Conservation (phyloP, 768 basidiomycete species). For the Dioszegia hungarica region DNA sequence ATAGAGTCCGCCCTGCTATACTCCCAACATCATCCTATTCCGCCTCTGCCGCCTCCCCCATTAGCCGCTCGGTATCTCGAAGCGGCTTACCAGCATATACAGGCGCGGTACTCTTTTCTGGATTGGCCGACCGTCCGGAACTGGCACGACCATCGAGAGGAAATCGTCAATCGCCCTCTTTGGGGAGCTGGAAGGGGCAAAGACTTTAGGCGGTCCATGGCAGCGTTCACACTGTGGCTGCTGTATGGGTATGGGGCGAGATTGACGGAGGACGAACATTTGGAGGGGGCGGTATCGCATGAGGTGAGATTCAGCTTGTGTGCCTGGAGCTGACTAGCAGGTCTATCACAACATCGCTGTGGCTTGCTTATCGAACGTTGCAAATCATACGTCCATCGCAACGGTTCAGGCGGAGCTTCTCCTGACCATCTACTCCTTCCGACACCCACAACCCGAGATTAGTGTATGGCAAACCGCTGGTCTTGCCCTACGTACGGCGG, state of each 20-base stretch:
- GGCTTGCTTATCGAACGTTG: conserved; percentile 35
- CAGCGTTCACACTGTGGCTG: conserved; percentile 30
- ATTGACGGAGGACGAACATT: conserved; percentile 21
- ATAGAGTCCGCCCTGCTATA: conserved; percentile 27
- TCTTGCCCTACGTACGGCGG: conserved; percentile 12
- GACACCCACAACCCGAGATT: conserved; percentile 14
- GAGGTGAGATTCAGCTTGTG: conserved; percentile 15
- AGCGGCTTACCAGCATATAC: conserved; percentile 16
- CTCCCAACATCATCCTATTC: conserved; percentile 27
- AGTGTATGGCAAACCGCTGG: conserved; percentile 14
- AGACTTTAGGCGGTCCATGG: conserved; percentile 23
- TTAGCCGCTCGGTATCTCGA: conserved; percentile 23
- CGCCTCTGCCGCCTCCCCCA: conserved; percentile 21
- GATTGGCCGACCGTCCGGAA: conserved; percentile 13
- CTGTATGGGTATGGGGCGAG: conserved; percentile 32
- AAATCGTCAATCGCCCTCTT: conserved; percentile 23
- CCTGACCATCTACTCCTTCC: conserved; percentile 16
- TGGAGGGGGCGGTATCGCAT: conserved; percentile 25
- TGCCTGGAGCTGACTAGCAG: conserved; percentile 2
- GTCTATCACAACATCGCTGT: conserved; percentile 42
- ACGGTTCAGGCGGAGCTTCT: conserved; percentile 15
- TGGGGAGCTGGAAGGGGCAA: conserved; percentile 26
- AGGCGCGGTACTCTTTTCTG: conserved; percentile 15
- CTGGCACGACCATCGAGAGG: conserved; percentile 27
- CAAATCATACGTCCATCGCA: conserved; percentile 25